Base-by-base conservation (phyloP, 2,329 filamentous ascomycete genomes). In the Colletotrichum eleusines region DNA sequence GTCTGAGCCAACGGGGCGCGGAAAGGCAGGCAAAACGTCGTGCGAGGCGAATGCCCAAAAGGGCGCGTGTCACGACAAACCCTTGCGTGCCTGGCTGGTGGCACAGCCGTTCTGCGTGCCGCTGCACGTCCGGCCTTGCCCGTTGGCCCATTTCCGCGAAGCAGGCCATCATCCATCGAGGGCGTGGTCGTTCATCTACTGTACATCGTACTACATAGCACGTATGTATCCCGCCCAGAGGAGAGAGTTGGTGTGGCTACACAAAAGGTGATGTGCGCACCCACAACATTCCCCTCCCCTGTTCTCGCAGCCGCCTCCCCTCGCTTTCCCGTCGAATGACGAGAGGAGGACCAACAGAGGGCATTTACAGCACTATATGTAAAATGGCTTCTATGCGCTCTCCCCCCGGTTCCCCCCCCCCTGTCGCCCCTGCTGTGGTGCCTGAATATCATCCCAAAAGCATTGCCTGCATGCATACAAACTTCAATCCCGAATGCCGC, bases 21-120 rank as follows among this genome's bases (percentile, higher is more conserved):
- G 8, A 20, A 3, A n/a, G 31, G 28, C 20, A 60, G 26, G 18
- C 28, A 28, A n/a, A 35, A 33, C 18, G 48, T 46, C 2, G 51
- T n/a, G 51, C 40, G 38, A 57, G 51, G 38, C 38, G n/a, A n/a
- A n/a, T n/a, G n/a, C n/a, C n/a, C n/a, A 28, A 58, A 44, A 35
- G 12, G 20, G 42, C 42, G 46, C 33, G 60, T 61, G 55, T 53
- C 31, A 35, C n/a, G 33, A 42, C 40, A 20, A 8, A 42, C 18
- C 51, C 23, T 35, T 33, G 42, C 42, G 42, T n/a, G 31, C 18
- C 51, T 48, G 23, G 63, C 51, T 48, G 23, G 63, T 65, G 20
- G 63, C 53, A 65, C 63, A 42, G 40, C 54, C 11, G 44, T 66
- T 28, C 31, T n/a, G 44, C n/a, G n/a, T 66, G 20, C 31, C 48